Base-by-base conservation (phyloP, 129 eudicot genomes). In the Centrapalus pauciflorus region DNA sequence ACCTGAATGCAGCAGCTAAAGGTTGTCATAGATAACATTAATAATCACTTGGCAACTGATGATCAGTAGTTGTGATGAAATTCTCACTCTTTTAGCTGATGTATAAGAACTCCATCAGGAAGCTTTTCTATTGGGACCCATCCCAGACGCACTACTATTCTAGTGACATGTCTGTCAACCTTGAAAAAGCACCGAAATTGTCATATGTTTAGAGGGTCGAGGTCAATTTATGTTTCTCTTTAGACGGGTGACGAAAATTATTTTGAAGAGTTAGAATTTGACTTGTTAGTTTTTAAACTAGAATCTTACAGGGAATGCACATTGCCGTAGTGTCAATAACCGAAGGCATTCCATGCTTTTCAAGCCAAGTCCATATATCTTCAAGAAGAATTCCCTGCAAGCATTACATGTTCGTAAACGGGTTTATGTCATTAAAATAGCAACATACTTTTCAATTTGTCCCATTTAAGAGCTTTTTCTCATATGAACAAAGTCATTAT, bases 291-390 rank as follows among this genome's bases (percentile, higher is more conserved):
- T 56, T 32, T 13, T 8, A 29, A 13, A 19, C 14, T 7, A 55
- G 35, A 51, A 25, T 52, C 76, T 61, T 74, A 82, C 87, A 17
- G 87, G 87, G 58, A 82, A 78, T 5, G 87, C 87, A 0, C 12
- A 35, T 34, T 78, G 87, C 23, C 64, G 74, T 63, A 82, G 67
- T 0, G 83, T 66, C 67, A 82, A 35, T 48, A 82, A 75, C 33
- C 83, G 80, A 24, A 82, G 21, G 55, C 81, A 82, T 66, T 82
- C 83, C 32, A 11, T 71, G 72, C 87, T 77, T 70, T 78, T 82
- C 35, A 77, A 7, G 32, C 87, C 87, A 27, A 82, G 46, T 61
- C 87, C 87, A 4, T 9, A 50, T 27, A 82, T 69, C 64, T 63
- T 69, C 61, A 55, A 64, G 38, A 82, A 52, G 61, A 69, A 77